These are phyloP conservation scores for Wilhelminamyces savonicus DNA, from an alignment of 805 yeast genomes.

Conservation along the genomic window DNA sequence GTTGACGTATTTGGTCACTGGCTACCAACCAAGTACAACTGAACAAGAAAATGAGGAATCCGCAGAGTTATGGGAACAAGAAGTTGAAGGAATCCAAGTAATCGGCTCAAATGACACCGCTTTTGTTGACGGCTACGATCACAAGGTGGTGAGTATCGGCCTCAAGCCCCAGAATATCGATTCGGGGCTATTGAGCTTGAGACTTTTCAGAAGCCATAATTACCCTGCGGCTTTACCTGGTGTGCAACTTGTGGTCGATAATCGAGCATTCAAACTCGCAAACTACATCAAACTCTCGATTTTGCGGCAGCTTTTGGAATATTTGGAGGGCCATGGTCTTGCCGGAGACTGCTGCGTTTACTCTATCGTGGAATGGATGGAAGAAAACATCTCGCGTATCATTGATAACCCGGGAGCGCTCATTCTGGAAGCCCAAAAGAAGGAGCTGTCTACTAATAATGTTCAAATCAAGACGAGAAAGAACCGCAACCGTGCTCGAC, in stretches of 20 bases:
- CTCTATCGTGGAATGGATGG: conserved; percentile 72
- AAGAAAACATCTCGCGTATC: conserved; percentile 50
- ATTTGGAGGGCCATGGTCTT: conserved; percentile 36
- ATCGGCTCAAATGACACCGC: conserved; percentile 39
- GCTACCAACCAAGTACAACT: conserved; percentile 9
- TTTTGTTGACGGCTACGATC: conserved; percentile 20
- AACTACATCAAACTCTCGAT: conserved; percentile 63
- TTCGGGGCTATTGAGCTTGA: conserved; percentile 13
- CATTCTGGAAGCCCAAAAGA: conserved; percentile 2
- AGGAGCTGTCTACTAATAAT: neutral
- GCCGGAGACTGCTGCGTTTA: conserved; percentile 69
- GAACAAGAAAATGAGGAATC: conserved; percentile 16
- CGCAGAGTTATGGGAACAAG: conserved; percentile 63
- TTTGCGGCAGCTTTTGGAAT: conserved; percentile 38
- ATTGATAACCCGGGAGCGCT: conserved; percentile 75
- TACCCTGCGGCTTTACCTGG: conserved; percentile 75
- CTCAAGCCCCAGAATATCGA: conserved; percentile 14
- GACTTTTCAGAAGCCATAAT: conserved; percentile 19
- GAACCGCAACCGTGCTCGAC: too few relatives aligned
- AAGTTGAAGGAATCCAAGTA: conserved; percentile 58
- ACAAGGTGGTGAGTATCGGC: conserved; percentile 4
- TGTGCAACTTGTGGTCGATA: conserved; percentile 40
- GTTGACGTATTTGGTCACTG: conserved; percentile 35
- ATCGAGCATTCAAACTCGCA: conserved; percentile 49
- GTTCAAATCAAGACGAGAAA: neutral